These are phyloP conservation scores for Kodamaea kaohsiungensis DNA, from an alignment of 805 yeast genomes.

Conservation along the genomic window DNA sequence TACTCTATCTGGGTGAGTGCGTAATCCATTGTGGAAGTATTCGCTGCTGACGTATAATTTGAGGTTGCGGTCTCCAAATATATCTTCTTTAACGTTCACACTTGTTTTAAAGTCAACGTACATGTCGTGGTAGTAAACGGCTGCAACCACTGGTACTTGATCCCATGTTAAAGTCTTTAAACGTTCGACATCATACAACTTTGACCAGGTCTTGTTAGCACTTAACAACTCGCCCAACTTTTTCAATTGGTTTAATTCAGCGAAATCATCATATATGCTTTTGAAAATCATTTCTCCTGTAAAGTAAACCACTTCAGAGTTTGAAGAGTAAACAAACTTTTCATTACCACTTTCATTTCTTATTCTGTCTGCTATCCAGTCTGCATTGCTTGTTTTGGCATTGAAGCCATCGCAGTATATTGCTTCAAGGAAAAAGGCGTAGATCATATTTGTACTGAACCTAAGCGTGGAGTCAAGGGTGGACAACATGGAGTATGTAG, in stretches of 20 bases:
- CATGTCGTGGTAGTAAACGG: conserved; percentile 50
- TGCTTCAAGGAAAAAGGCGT: conserved; percentile 59
- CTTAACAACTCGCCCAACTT: conserved; percentile 42
- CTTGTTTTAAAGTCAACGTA: conserved; percentile 51
- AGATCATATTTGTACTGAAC: conserved; percentile 56
- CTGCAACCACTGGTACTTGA: conserved; percentile 49
- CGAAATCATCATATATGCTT: conserved; percentile 51
- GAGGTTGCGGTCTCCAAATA: conserved; percentile 35
- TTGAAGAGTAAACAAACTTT: conserved; percentile 1
- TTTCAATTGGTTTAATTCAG: conserved; percentile 41
- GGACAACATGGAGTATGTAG: conserved; percentile 39
- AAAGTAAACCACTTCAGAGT: conserved; percentile 37
- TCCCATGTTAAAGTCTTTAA: conserved; percentile 32
- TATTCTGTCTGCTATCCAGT: conserved; percentile 53
- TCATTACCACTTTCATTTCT: conserved; percentile 26
- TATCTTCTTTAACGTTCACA: conserved; percentile 32
- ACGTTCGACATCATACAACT: conserved; percentile 33
- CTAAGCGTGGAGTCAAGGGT: conserved; percentile 33
- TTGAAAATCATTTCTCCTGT: conserved; percentile 60
- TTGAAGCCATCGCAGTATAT: conserved; percentile 50
- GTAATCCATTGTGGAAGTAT: conserved; percentile 51
- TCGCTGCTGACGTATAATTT: conserved; percentile 48
- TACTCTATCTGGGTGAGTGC: conserved; percentile 42
- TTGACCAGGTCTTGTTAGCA: conserved; percentile 34
- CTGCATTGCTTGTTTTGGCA: conserved; percentile 19